Evolutionary conservation across 768 basidiomycete species (phyloP), one percentile per base, ranked within the genome.

Genomic region (Lactarius sanguifluus): DNA sequence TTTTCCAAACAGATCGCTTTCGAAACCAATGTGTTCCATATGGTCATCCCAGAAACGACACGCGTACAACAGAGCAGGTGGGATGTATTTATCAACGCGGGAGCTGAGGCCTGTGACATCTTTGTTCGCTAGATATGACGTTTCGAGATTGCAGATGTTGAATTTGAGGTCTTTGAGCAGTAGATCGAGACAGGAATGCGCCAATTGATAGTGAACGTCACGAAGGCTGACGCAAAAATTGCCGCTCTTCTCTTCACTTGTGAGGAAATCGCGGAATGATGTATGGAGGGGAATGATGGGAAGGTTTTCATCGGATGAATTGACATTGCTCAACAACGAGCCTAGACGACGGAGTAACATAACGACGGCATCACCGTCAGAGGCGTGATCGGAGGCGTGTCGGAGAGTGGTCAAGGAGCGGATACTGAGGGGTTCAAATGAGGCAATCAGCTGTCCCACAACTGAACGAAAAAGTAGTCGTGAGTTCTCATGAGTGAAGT

Each of bases 81-180:
- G 45, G 20, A 61, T 52, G 43, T 52, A 23, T 52, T 47, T 34
- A 8, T 15, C 3, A 4, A 61, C 6, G 3, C 30, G 45, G 0
- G 30, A 47, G 1, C 25, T 15, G n/a, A 61, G 45, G 28, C 52
- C 60, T 6, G 5, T 0, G 8, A 61, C 12, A 34, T 61, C 60
- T 15, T 50, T 18, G 45, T 61, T 61, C 1, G 45, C 16, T 3
- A 28, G 43, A 36, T 47, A 47, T 32, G 60, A 61, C 1, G 38
- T 30, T 28, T 61, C 60, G 18, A 61, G 60, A 25, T 47, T 18
- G 13, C 60, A 61, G 41, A 61, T 61, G 12, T 61, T 61, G 45
- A 61, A 61, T 7, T 45, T 40, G 43, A 61, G 45, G n/a, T 16
- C 12, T 9, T 32, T 2, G 9, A 47, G 18, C 30, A 61, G 28